Percentiles rank a stretch among this genome's conserved stretches.
phyloP scores from a whole-genome alignment of 768 basidiomycete species.

The Naganishia vaughanmartiniae region DNA sequence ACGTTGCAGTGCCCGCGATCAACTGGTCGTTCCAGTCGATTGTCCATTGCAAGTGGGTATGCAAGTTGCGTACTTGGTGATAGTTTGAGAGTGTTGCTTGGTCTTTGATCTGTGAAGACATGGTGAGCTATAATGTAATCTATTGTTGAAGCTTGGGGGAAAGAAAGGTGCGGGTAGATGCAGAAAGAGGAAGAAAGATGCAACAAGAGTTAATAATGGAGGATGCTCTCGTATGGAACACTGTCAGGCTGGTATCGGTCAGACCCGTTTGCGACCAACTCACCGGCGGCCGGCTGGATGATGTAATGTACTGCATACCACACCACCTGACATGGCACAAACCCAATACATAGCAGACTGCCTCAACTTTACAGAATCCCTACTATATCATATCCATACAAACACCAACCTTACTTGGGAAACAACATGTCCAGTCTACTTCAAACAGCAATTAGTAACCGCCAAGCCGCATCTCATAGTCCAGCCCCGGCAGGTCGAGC shows the following conservation, averaged over 20 bases:
- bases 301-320: no score
- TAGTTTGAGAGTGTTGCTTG: constrained; percentile 79
- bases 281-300: no score
- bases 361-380: no score
- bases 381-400: no score
- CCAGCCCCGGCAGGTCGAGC: constrained; percentile 4
- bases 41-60: constrained; percentile 72
- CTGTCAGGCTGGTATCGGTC: not conserved
- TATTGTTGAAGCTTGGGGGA: not conserved
- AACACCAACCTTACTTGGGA: no score
- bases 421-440: constrained; percentile 45
- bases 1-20: constrained; percentile 65
- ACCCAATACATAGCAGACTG: no score
- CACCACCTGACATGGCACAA: no score
- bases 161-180: no score
- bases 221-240: not conserved
- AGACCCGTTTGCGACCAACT: not conserved
- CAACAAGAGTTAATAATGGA: no score
- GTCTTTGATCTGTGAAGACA: constrained; percentile 54
- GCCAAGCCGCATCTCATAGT: constrained; percentile 39
- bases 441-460: constrained; percentile 50
- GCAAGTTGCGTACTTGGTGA: constrained; percentile 62
- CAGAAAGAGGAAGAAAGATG: no score
- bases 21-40: constrained; percentile 67
- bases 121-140: constrained; percentile 39